Evolutionary conservation across 106 monocot species (phyloP).

Genomic region (Allium cepa): DNA sequence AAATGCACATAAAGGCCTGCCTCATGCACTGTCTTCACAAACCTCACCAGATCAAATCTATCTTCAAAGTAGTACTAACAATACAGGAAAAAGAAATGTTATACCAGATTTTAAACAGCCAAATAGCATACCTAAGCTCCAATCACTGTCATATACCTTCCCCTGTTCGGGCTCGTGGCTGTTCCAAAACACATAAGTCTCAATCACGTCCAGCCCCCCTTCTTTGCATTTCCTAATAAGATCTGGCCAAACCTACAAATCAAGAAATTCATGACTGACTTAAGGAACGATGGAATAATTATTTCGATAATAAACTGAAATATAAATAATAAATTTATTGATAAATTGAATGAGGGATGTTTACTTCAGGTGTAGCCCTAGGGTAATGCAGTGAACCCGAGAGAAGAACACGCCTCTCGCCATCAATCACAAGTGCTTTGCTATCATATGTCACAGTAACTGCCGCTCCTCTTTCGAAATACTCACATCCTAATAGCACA

Average conservation of each 20-base stretch:
- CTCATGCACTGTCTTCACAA: constrained; percentile 31
- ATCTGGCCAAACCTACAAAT: constrained; percentile 34
- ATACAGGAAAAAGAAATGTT: neutral
- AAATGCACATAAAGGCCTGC: constrained; percentile 39
- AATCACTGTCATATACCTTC: constrained; percentile 4
- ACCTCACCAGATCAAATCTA: constrained; percentile 36
- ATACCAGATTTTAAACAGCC: neutral
- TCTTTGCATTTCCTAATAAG: constrained; percentile 31
- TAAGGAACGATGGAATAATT: neutral
- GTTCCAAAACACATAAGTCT: constrained; percentile 54
- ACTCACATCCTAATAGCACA: constrained; percentile 4
- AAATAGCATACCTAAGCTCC: neutral
- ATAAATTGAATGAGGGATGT: neutral
- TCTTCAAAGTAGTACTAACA: constrained; percentile 41
- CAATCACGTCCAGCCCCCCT: constrained; percentile 39
- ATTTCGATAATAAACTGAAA: neutral
- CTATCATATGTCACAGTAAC: constrained; percentile 3
- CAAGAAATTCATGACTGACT: neutral
- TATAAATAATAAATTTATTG: neutral
- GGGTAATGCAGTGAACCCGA: constrained; percentile 12
- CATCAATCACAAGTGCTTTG: constrained; percentile 10
- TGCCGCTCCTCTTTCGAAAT: neutral
- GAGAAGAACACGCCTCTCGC: constrained; percentile 9
- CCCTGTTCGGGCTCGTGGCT: constrained; percentile 22
- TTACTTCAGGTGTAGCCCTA: constrained; percentile 14